Evolutionary conservation across 352 stramenopile species (phyloP), one percentile per base, ranked within the genome.

Genomic region (Phytophthora tentaculata): DNA sequence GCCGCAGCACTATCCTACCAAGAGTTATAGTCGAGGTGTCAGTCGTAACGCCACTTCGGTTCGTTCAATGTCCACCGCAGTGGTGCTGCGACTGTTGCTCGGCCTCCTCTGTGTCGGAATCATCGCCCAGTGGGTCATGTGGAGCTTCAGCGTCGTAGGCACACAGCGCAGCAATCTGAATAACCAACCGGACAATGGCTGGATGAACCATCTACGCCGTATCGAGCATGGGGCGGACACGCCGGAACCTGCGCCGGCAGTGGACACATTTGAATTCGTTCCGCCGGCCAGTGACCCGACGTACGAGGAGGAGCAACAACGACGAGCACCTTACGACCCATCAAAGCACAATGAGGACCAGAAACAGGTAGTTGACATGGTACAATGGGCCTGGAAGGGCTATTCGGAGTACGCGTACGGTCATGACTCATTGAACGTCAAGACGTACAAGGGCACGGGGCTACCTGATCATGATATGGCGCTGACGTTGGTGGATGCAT

Each of bases 331-430:
- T 3, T 90, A 86, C 56, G 66, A 87, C 35, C 68, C 84, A n/a
- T 57, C 73, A 9, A 44, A 53, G 19, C 83, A 94, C 61, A 91
- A 61, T 26, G 61, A 60, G 3, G 84, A 92, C 50, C 85, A 92
- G 61, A 74, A 73, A 22, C 67, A 88, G 51, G 86, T 92, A 44
- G 80, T 63, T 2, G 73, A 76, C 16, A 92, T 92, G 83, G 67
- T 92, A 43, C 66, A 78, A 26, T 94, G 86, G 86, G 86, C 86
- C n/a, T 94, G 86, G 86, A 82, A 90, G 56, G 86, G 79, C 13
- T 94, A 94, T 64, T 78, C 85, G 28, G 79, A 74, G 10, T 81
- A 89, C 50, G 86, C 86, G 13, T 94, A 89, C 41, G 83, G 86
- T 52, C 70, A 83, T 55, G 86, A 94, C 71, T 88, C 84, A 32